Base-by-base conservation (phyloP, 2,329 filamentous ascomycete species). In the Cladosporium sp. region DNA sequence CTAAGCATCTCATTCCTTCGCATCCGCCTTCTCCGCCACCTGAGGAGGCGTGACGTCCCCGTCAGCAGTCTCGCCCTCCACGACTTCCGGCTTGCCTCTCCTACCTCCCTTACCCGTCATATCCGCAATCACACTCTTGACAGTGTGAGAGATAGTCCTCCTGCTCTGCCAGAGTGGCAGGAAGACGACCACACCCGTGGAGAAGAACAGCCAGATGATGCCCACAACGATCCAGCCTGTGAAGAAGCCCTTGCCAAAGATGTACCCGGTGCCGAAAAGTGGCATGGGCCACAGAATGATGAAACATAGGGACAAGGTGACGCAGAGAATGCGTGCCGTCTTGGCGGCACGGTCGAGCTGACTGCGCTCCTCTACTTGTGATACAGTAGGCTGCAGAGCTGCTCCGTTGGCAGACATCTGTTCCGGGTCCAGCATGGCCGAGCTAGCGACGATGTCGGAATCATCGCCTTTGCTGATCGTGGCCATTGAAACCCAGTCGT, bases 231-330 rank as follows among this genome's bases (percentile, higher is more conserved):
- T 75, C 82, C 82, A 84, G 0, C 80, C 79, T 0, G 72, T 74
- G 66, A 94, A 95, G 82, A 95, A 95, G 26, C 83, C 83, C 81
- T 91, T 90, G 76, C 84, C 88, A 79, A 95, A 96, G 63, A 97
- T 85, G 75, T 97, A 97, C 0, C 86, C 86, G 0, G 84, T 84
- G 13, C 92, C 93, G 74, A 95, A 97, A 87, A 97, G 88, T 1
- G 93, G 93, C 85, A 97, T 94, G 0, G 93, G 93, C 92, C 93
- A 97, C 18, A 97, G 84, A 1, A 97, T 83, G 0, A 97, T 81
- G 64, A 96, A 82, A 0, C 87, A 84, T 0, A 96, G 67, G 0
- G 91, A 91, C 80, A 92, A 82, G 69, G 84, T 76, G 11, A 87
- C 80, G 0, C 89, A 91, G 67, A 87, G 76, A 34, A 78, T 80